Base-by-base conservation (phyloP, 495 filamentous ascomycete genomes). In the Penicillium cinerascens region DNA sequence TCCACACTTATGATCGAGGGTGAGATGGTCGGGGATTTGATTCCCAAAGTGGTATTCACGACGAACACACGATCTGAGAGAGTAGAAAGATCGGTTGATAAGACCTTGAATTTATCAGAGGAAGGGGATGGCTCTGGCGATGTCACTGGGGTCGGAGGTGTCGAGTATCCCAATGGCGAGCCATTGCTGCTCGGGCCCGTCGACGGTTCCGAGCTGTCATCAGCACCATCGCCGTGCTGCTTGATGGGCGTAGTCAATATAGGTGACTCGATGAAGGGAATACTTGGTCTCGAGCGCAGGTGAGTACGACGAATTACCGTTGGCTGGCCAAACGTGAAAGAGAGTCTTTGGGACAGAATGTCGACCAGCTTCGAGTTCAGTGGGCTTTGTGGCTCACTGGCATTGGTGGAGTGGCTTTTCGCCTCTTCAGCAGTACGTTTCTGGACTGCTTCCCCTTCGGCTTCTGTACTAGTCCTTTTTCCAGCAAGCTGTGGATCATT, bases 1-100 rank as follows among this genome's bases (percentile, higher is more conserved):
- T 97, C 92, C 4, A 89, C 85, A 0, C 90, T 96, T 10, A 81
- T 55, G 44, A 96, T 79, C 9, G 89, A 85, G 11, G 87, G 87
- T 13, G 58, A 45, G 7, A 51, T 42, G 6, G 21, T 44, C 2
- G 49, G 54, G 29, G 59, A 58, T 33, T 65, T 58, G 18, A 52
- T 63, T 20, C 25, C 29, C 9, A 65, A 44, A 8, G 51, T 39
- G 11, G 58, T 23, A 7, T 56, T 42, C n/a, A 51, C 38, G 23
- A 52, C 57, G 22, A 49, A 27, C 9, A 50, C 39, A 2, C 40
- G 45, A 10, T 54, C 52, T 1, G 54, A 53, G 3, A 53, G 22
- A 33, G 42, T 20, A 6, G 48, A 40, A 38, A 47, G 49, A 18
- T 61, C 51, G 4, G 36, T 48, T 22, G 25, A 40, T 13, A 26